Percentiles rank a stretch among this genome's conserved stretches.
phyloP scores from a whole-genome alignment of 305 asterid genomes.

The Fraxinus ornus region DNA sequence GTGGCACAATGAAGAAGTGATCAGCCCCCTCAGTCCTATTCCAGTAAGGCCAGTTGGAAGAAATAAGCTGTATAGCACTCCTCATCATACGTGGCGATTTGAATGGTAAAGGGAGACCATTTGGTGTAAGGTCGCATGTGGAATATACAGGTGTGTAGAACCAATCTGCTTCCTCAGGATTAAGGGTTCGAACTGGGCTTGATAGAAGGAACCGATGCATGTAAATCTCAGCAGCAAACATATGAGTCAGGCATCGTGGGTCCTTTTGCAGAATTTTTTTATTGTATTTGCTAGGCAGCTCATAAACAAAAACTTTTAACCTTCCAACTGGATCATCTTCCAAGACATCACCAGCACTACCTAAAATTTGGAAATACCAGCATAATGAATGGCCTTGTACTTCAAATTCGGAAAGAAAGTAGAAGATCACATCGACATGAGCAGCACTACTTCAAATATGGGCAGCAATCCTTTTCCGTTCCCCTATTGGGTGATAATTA shows the following conservation, averaged over 20 bases:
- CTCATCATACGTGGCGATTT: conserved; percentile 73
- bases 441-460: neutral
- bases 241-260: conserved; percentile 62
- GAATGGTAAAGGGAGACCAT: conserved; percentile 64
- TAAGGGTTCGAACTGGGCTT: conserved; percentile 60
- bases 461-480: neutral
- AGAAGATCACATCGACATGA: neutral
- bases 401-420: neutral
- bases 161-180: conserved; percentile 70
- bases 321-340: conserved; percentile 72
- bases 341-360: conserved; percentile 75
- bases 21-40: conserved; percentile 66
- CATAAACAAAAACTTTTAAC: conserved; percentile 59
- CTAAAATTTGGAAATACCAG: conserved; percentile 26
- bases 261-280: conserved; percentile 59
- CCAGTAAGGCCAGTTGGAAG: conserved; percentile 72
- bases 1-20: conserved; percentile 64
- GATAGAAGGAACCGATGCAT: conserved; percentile 61
- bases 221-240: conserved; percentile 69
- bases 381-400: neutral
- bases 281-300: conserved; percentile 71
- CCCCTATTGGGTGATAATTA: neutral
- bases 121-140: conserved; percentile 62
- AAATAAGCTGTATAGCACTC: conserved; percentile 59
- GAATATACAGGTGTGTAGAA: conserved; percentile 61